phyloP scores from a whole-genome alignment of 805 yeast genomes.

The Candida stauntonica region DNA sequence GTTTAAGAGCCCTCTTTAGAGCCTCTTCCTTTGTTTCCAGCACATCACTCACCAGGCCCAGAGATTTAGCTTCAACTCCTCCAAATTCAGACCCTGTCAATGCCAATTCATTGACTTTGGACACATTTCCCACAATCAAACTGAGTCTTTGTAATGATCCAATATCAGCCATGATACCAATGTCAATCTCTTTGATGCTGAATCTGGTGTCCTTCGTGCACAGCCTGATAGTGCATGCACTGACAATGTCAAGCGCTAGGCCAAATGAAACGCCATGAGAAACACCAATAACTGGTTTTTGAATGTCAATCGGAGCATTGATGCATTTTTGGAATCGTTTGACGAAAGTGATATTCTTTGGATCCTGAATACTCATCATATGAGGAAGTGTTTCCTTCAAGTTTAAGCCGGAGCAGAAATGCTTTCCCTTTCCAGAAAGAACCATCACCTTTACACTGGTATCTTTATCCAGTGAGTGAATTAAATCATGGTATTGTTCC shows the following conservation, averaged over 20 bases:
- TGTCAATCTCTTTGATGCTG: slow-evolving; percentile 63
- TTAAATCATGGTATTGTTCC: slow-evolving; percentile 48
- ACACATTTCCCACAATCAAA: slow-evolving; percentile 44
- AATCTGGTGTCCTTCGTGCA: slow-evolving; percentile 48
- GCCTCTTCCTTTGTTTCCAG: slow-evolving; percentile 46
- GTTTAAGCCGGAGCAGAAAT: slow-evolving; percentile 67
- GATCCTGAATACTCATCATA: slow-evolving; percentile 18
- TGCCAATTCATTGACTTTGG: slow-evolving; percentile 56
- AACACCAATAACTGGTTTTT: slow-evolving; percentile 61
- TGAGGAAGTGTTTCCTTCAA: slow-evolving; percentile 30
- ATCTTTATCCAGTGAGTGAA: slow-evolving; percentile 38
- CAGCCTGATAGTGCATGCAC: slow-evolving; percentile 54
- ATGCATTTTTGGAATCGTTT: slow-evolving; percentile 56
- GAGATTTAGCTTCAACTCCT: slow-evolving; percentile 46
- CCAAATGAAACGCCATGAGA: slow-evolving; percentile 65
- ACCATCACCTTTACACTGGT: slow-evolving; percentile 47
- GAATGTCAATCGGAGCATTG: slow-evolving; percentile 40
- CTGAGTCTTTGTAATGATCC: slow-evolving; percentile 73
- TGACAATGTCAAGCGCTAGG: slow-evolving; percentile 61
- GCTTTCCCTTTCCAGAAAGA: slow-evolving; percentile 49
- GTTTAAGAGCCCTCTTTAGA: slow-evolving; percentile 39
- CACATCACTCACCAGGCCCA: slow-evolving; percentile 54
- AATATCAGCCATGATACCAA: slow-evolving; percentile 76
- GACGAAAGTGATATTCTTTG: slow-evolving; percentile 36
- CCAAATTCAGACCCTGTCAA: slow-evolving; percentile 56